Conservation (phyloP, 2,329 filamentous ascomycete species). For the Alternaria triticimaculans region DNA sequence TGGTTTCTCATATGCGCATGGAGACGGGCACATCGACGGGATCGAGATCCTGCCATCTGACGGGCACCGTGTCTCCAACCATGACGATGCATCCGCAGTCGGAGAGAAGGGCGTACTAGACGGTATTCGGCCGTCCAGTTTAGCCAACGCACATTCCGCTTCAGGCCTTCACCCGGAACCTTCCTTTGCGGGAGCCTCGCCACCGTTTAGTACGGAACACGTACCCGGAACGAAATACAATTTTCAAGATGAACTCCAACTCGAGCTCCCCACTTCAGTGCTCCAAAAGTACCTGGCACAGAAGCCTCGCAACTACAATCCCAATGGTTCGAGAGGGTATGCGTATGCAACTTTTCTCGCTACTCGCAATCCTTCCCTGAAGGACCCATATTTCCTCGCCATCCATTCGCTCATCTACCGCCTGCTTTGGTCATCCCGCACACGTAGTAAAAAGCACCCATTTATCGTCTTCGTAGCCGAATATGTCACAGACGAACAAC, state of each 20-base stretch:
- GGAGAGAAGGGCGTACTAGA: background rate
- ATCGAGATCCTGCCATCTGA: conserved; percentile 10
- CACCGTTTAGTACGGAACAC: background rate
- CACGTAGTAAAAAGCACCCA: conserved; percentile 33
- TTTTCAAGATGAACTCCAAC: conserved; percentile 38
- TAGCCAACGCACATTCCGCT: background rate
- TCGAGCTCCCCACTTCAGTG: conserved; percentile 26
- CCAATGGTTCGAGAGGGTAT: conserved; percentile 21
- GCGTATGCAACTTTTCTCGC: conserved; percentile 45
- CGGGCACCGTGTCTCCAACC: background rate
- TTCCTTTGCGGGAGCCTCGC: background rate
- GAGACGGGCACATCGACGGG: background rate
- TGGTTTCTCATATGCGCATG: background rate
- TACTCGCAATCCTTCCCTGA: conserved; percentile 37
- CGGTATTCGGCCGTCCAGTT: background rate
- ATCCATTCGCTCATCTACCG: conserved; percentile 44
- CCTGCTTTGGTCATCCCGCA: conserved; percentile 39
- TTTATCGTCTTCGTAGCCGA: conserved; percentile 46
- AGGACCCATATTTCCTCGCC: conserved; percentile 46
- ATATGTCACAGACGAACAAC: conserved; percentile 40
- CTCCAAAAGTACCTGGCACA: conserved; percentile 21
- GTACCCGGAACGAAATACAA: conserved; percentile 20
- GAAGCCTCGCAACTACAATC: conserved; percentile 35
- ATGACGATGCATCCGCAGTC: background rate
- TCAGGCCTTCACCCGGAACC: background rate